These are phyloP conservation scores for Quercus phellos DNA, from an alignment of 331 rosid genomes.

Conservation along the genomic window DNA sequence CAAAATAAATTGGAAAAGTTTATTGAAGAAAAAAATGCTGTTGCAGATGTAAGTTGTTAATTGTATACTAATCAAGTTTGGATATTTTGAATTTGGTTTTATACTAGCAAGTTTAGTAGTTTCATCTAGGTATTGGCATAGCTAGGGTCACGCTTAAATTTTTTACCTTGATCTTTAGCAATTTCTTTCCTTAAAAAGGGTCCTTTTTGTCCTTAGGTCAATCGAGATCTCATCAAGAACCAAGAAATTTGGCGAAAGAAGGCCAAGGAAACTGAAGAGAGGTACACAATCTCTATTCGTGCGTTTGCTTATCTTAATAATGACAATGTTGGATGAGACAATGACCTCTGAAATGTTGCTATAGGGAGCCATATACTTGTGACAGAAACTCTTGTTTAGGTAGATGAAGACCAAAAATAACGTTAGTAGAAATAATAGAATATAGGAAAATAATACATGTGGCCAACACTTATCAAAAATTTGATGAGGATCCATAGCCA, in stretches of 20 bases:
- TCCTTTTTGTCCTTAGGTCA: conserved; percentile 41
- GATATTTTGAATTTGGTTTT: neutral
- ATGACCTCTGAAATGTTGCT: neutral
- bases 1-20: conserved; percentile 66
- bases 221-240: conserved; percentile 65
- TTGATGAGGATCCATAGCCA: too few species aligned
- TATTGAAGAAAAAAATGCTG: conserved; percentile 46
- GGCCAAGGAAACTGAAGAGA: conserved; percentile 66
- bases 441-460: too few species aligned
- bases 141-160: neutral
- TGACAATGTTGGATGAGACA: neutral
- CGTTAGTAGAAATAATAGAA: too few species aligned
- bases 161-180: conserved; percentile 5
- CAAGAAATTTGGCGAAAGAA: conserved; percentile 59
- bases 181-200: neutral
- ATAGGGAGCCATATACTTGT: neutral
- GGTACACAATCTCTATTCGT: conserved; percentile 34
- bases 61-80: neutral
- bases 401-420: too few species aligned
- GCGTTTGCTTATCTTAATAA: neutral
- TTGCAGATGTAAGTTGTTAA: conserved; percentile 48
- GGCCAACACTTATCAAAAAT: too few species aligned
- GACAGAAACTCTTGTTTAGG: neutral
- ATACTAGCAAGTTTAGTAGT: neutral
- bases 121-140: neutral